Percentiles rank a stretch among this genome's conserved stretches.
Conservation (phyloP, 768 basidiomycete species). For the Tulasnella sp. region DNA sequence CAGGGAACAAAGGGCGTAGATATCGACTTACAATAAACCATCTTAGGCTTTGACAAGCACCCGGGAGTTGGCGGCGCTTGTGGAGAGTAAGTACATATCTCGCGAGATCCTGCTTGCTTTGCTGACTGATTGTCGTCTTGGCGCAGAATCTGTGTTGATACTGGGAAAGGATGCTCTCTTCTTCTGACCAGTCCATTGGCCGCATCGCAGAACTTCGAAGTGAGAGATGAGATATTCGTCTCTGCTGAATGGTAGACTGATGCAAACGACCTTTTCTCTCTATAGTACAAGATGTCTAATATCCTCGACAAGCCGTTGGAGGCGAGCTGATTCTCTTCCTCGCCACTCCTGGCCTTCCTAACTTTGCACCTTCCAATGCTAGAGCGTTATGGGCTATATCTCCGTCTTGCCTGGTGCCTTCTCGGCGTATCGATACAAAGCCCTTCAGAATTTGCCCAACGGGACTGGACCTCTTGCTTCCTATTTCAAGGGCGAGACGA, state of each 20-base stretch:
- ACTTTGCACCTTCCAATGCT: constrained; percentile 47
- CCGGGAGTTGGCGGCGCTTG: constrained; percentile 86
- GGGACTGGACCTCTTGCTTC: constrained; percentile 32
- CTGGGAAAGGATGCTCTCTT: constrained; percentile 58
- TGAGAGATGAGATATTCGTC: constrained; percentile 19
- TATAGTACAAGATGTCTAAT: constrained; percentile 88
- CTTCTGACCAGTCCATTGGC: constrained; percentile 66
- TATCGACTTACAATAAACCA: background rate
- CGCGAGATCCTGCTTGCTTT: background rate
- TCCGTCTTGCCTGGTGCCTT: constrained; percentile 32
- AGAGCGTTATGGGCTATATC: constrained; percentile 49
- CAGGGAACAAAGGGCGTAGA: background rate
- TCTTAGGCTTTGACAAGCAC: constrained; percentile 63
- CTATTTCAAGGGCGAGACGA: constrained; percentile 34
- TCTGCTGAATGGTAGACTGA: background rate
- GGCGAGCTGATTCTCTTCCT: constrained; percentile 27
- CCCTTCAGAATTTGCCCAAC: constrained; percentile 30
- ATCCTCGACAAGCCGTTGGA: constrained; percentile 94
- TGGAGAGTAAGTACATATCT: constrained; percentile 53
- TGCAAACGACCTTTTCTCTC: background rate
- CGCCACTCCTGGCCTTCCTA: background rate
- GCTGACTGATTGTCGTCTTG: background rate
- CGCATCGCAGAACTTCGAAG: constrained; percentile 94
- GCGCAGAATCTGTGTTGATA: constrained; percentile 67
- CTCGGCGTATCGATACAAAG: constrained; percentile 27